Percentiles rank a stretch among this genome's conserved stretches.
These are phyloP conservation scores for Termitomyces sp. DNA, from an alignment of 768 basidiomycete species.

Conservation along the genomic window DNA sequence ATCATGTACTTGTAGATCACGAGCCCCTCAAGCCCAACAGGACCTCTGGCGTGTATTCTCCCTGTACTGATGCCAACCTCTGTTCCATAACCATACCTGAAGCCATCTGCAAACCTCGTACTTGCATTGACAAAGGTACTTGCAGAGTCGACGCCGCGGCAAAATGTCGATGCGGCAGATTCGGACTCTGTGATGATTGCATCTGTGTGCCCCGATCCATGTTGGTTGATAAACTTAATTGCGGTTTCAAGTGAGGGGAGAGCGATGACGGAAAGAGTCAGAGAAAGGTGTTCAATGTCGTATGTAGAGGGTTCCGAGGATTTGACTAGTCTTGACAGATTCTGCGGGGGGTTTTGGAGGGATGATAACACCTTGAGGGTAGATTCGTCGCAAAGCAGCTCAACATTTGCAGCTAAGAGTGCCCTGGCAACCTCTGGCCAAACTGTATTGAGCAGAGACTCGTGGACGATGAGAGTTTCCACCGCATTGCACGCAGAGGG, in stretches of 20 bases:
- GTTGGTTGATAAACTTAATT: conserved; percentile 85
- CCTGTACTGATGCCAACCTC: conserved; percentile 98
- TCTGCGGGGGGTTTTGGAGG: conserved; percentile 31
- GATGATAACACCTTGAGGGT: conserved; percentile 55
- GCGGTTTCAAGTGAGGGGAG: conserved; percentile 72
- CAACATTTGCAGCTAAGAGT: conserved; percentile 66
- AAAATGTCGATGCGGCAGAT: conserved; percentile 65
- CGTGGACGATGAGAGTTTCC: conserved; percentile 88
- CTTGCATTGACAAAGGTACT: conserved; percentile 94
- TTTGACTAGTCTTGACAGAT: conserved; percentile 45
- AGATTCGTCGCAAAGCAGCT: conserved; percentile 73
- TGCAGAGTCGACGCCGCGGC: conserved; percentile 85
- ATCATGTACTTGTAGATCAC: conserved; percentile 97
- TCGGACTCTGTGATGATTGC: conserved; percentile 84
- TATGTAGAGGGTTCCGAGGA: conserved; percentile 65
- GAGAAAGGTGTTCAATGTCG: conserved; percentile 83
- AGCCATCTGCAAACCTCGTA: conserved; percentile 95
- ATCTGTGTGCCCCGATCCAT: conserved; percentile 96
- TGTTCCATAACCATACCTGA: conserved; percentile 94
- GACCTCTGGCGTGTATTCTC: conserved; percentile 93
- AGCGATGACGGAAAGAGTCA: conserved; percentile 77
- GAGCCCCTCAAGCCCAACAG: conserved; percentile 90
- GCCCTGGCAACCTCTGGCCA: conserved; percentile 82
- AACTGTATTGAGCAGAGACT: conserved; percentile 60
- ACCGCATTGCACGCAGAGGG: conserved; percentile 94